A percentile compares a stretch with the other conserved stretches of the same genome.
phyloP scores from a whole-genome alignment of 2,329 filamentous ascomycete species.

The Daldinia sp. region DNA sequence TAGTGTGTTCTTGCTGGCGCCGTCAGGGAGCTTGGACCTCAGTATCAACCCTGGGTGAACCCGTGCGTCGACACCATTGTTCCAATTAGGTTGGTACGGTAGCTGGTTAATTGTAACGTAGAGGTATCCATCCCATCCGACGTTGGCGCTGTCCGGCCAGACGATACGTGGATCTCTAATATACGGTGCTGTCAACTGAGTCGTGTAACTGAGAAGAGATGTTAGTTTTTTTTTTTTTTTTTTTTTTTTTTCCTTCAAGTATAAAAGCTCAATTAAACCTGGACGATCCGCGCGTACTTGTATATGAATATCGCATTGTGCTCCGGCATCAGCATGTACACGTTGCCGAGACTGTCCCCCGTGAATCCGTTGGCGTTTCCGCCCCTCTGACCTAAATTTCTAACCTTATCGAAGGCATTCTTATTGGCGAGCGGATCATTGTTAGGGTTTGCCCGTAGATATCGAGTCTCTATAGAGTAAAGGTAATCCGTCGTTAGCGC shows the following conservation, averaged over 20 bases:
- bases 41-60: constrained; percentile 58
- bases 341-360: constrained; percentile 57
- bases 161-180: constrained; percentile 58
- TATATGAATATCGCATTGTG: constrained; percentile 60
- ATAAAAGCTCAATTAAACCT: neutral
- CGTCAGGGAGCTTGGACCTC: neutral
- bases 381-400: constrained; percentile 58
- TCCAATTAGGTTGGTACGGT: constrained; percentile 61
- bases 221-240: neutral
- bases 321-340: constrained; percentile 61
- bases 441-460: constrained; percentile 52
- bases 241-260: neutral
- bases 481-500: constrained; percentile 54
- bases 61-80: constrained; percentile 58
- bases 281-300: constrained; percentile 46
- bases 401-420: constrained; percentile 59
- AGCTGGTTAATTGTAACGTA: constrained; percentile 65
- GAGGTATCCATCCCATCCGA: constrained; percentile 59
- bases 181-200: constrained; percentile 44
- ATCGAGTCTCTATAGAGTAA: constrained; percentile 53
- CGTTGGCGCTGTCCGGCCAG: constrained; percentile 58
- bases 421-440: constrained; percentile 54
- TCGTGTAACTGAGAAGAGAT: neutral
- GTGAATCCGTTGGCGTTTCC: constrained; percentile 61
- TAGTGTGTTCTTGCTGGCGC: neutral